These are phyloP conservation scores for Suillus brevipes DNA, from an alignment of 768 basidiomycete species.

Conservation along the genomic window DNA sequence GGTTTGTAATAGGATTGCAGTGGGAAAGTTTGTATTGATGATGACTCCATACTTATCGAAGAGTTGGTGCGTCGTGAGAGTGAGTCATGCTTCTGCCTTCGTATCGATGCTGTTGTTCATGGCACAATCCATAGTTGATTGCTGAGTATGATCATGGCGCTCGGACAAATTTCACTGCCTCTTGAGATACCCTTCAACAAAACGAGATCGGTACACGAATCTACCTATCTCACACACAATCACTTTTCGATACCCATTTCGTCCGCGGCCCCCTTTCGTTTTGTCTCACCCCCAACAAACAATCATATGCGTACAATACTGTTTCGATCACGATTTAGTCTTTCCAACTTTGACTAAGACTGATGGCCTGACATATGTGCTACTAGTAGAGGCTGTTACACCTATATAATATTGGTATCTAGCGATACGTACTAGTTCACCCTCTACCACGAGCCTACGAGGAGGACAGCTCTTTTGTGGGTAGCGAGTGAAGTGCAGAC, in stretches of 20 bases:
- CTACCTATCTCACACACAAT: neutral
- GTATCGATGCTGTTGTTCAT: neutral
- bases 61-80: neutral
- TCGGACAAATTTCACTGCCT: neutral
- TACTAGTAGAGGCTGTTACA: too few species aligned
- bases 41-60: neutral
- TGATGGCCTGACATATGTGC: neutral
- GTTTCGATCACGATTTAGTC: neutral
- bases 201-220: neutral
- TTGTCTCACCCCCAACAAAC: neutral
- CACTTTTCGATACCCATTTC: neutral
- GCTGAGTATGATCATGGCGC: neutral
- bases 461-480: too few species aligned
- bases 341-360: constrained; percentile 1
- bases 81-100: neutral
- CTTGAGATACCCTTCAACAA: neutral
- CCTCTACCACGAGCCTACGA: neutral
- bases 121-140: neutral
- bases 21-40: neutral
- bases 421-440: neutral
- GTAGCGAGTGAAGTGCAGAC: too few species aligned
- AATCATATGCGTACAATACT: neutral
- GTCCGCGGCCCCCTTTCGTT: neutral
- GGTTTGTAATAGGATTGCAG: neutral
- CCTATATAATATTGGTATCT: neutral